These are phyloP conservation scores for Fusarium sarcochroum DNA, from an alignment of 2,329 filamentous ascomycete species.

Conservation along the genomic window DNA sequence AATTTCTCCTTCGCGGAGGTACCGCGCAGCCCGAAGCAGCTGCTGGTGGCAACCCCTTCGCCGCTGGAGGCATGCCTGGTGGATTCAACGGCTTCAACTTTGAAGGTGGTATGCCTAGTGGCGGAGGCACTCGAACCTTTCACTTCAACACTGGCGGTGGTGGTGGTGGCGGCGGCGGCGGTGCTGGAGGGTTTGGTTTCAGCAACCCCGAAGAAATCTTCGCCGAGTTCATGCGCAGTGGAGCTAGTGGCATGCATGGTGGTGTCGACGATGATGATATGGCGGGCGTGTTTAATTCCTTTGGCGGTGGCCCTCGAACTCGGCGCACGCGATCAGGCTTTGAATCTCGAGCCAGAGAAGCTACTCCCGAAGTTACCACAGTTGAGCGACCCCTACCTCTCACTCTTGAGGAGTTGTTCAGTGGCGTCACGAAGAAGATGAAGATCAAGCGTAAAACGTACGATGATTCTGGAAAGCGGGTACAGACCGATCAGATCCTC, in stretches of 20 bases:
- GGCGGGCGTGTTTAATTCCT: conserved; percentile 68
- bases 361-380: conserved; percentile 88
- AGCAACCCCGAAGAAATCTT: conserved; percentile 89
- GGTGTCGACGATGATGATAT: conserved; percentile 63
- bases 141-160: conserved; percentile 72
- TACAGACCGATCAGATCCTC: conserved; percentile 88
- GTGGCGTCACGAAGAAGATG: conserved; percentile 93
- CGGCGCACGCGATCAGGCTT: conserved; percentile 61
- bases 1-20: conserved; percentile 89
- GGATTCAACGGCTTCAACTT: conserved; percentile 69
- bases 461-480: conserved; percentile 87
- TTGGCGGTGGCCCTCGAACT: conserved; percentile 58
- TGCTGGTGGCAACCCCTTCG: conserved; percentile 71
- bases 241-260: conserved; percentile 54
- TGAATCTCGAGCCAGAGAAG: conserved; percentile 49
- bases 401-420: conserved; percentile 89
- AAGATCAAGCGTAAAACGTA: conserved; percentile 98
- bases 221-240: conserved; percentile 80
- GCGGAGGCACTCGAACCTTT: conserved; percentile 69
- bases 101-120: conserved; percentile 57
- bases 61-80: conserved; percentile 67
- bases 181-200: conserved; percentile 80
- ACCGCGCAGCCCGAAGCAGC: conserved; percentile 74
- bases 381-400: conserved; percentile 88
- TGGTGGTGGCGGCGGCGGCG: conserved; percentile 66